Conservation (phyloP, 768 basidiomycete species). For the Mrakia blollopis region DNA sequence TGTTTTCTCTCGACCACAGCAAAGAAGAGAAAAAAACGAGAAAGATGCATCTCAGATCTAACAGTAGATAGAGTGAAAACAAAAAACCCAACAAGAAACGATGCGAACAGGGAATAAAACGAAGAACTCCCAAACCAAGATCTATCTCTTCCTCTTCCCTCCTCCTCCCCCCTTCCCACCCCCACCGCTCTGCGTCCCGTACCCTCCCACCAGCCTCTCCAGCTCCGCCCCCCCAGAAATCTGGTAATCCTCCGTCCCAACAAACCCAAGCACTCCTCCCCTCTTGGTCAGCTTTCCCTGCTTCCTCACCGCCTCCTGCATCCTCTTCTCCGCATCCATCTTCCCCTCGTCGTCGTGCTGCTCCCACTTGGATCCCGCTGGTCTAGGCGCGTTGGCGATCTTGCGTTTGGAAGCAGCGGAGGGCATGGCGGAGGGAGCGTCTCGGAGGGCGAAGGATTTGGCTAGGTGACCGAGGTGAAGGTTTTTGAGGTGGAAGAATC, state of each 20-base stretch:
- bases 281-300: slow-evolving; percentile 78
- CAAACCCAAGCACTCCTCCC: slow-evolving; percentile 53
- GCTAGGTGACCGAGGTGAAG: slow-evolving; percentile 81
- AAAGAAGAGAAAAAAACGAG: too few relatives aligned
- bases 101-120: too few relatives aligned
- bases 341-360: slow-evolving; percentile 46
- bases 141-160: slow-evolving; percentile 13
- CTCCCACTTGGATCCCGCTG: slow-evolving; percentile 36
- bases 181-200: background rate
- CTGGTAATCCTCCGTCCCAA: slow-evolving; percentile 43
- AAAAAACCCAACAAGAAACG: too few relatives aligned
- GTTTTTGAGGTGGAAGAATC: slow-evolving; percentile 91
- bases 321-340: slow-evolving; percentile 67
- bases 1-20: too few relatives aligned
- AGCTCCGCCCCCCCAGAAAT: slow-evolving; percentile 32
- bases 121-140: too few relatives aligned
- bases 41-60: too few relatives aligned
- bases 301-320: slow-evolving; percentile 76
- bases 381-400: slow-evolving; percentile 21
- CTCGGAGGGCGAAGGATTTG: slow-evolving; percentile 44
- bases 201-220: slow-evolving; percentile 21
- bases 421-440: slow-evolving; percentile 64
- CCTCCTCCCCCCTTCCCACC: background rate
- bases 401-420: slow-evolving; percentile 50
- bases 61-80: too few relatives aligned